Base-by-base conservation (phyloP, 2,329 filamentous ascomycete species). In the Byssochlamys sp. region DNA sequence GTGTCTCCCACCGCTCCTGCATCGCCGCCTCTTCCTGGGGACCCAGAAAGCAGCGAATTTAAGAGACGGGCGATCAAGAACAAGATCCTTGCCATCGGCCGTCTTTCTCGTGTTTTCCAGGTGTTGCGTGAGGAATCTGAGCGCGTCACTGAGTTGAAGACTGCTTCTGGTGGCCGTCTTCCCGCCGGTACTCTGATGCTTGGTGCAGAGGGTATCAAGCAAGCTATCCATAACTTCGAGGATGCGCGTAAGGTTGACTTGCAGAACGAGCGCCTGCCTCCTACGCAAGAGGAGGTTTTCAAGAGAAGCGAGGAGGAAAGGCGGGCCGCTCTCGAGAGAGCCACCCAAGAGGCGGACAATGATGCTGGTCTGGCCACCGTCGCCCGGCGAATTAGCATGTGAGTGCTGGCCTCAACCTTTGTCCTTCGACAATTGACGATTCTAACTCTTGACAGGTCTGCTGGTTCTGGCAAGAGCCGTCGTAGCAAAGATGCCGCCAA, bases 51-150 rank as follows among this genome's bases (percentile, higher is more conserved):
- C 55, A 90, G 87, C 66, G 94, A 99, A 72, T 92, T 88, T 80
- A 97, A 96, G 82, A 84, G 94, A 69, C 87, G 91, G 52, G 91
- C 91, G 2, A 96, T 99, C 83, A 97, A 97, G 82, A 99, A 99
- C 85, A 99, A 99, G 81, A 97, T 99, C 70, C 79, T 99, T 66
- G 94, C 94, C 60, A 99, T 99, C 69, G 94, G 94, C 29, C 90
- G 94, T 65, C 81, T 99, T 63, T 97, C 94, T 39, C 89, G 94
- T 67, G 94, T 99, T 60, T 99, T 99, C 86, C 94, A 99, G 73
- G 94, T 99, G 54, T 77, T 99, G 66, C 90, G 94, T 68, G 94
- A 99, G 77, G 94, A 99, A 76, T 95, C 91, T 1, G 94, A 99
- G 79, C 85, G 88, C 67, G 91, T 99, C 57, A 96, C 92, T 45